phyloP scores from a whole-genome alignment of 495 filamentous ascomycete genomes.

The Clavariopsis aquatica region DNA sequence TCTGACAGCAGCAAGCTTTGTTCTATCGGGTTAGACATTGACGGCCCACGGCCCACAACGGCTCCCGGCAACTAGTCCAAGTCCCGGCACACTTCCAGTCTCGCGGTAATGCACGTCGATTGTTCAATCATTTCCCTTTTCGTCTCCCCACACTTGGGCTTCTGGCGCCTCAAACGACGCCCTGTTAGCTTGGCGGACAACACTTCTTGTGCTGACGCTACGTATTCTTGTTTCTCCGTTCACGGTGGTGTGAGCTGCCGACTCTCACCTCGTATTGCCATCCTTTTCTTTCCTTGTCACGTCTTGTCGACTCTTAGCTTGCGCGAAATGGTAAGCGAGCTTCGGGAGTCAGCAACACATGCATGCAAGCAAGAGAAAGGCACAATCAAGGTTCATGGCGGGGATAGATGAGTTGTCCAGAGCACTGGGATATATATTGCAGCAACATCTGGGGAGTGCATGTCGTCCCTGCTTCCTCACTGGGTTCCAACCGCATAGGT shows the following conservation, averaged over 20 bases:
- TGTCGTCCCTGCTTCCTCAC: conserved; percentile 19
- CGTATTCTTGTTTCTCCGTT: conserved; percentile 6
- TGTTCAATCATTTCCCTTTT: conserved; percentile 2
- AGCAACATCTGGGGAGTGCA: not conserved
- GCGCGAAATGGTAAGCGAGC: not conserved
- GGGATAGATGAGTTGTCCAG: conserved; percentile 1
- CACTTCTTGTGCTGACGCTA: not conserved
- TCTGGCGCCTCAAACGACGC: conserved; percentile 1
- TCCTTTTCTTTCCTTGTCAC: not conserved
- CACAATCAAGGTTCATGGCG: too few species aligned
- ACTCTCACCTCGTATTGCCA: not conserved
- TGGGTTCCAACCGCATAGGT: conserved; percentile 6
- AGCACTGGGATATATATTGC: conserved; percentile 11
- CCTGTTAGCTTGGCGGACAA: conserved; percentile 4
- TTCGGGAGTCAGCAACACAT: not conserved
- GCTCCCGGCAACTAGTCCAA: conserved; percentile 4
- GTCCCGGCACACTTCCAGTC: conserved; percentile 8
- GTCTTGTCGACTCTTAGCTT: conserved; percentile 9
- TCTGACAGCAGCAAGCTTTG: conserved; percentile 9
- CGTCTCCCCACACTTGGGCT: conserved; percentile 8
- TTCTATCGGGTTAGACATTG: not conserved
- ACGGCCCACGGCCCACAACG: not conserved
- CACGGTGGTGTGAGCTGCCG: not conserved
- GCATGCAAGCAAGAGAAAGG: not conserved
- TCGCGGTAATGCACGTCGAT: conserved; percentile 6